phyloP scores from a whole-genome alignment of 176 grass and related monocot species.

The Phoenix roebelenii region DNA sequence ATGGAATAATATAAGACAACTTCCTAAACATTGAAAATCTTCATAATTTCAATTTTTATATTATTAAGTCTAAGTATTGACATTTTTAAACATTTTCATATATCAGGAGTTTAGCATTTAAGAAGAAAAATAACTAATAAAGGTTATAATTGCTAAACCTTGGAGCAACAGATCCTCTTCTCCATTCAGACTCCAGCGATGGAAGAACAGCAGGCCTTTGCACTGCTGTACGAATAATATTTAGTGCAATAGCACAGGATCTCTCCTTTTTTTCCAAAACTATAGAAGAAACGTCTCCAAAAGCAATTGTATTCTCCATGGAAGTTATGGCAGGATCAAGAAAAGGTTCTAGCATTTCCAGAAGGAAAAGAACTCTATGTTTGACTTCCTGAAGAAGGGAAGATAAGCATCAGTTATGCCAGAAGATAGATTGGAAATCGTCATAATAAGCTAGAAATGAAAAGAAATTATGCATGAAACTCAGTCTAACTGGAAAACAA shows the following conservation, averaged over 20 bases:
- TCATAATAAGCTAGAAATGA: no score
- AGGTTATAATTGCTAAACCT: constrained; percentile 33
- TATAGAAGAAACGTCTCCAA: constrained; percentile 48
- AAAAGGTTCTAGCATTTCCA: constrained; percentile 93
- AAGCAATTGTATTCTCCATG: constrained; percentile 40
- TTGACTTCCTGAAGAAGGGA: constrained; percentile 62
- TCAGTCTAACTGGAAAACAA: neutral
- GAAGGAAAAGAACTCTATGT: constrained; percentile 78
- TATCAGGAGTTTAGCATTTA: neutral
- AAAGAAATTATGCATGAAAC: neutral
- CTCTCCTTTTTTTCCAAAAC: constrained; percentile 59
- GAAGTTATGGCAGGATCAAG: constrained; percentile 53
- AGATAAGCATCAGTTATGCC: constrained; percentile 23
- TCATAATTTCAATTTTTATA: no score
- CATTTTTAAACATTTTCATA: no score
- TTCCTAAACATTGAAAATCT: no score
- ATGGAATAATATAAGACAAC: no score
- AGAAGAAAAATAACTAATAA: constrained; percentile 1
- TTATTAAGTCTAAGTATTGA: no score
- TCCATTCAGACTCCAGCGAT: constrained; percentile 86
- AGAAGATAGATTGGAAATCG: no score
- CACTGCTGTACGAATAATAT: constrained; percentile 63
- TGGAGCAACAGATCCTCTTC: constrained; percentile 51
- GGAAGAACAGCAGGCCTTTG: constrained; percentile 66
- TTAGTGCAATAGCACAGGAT: constrained; percentile 47